Conservation (phyloP, 768 basidiomycete genomes). For the Mycena kentingensis region DNA sequence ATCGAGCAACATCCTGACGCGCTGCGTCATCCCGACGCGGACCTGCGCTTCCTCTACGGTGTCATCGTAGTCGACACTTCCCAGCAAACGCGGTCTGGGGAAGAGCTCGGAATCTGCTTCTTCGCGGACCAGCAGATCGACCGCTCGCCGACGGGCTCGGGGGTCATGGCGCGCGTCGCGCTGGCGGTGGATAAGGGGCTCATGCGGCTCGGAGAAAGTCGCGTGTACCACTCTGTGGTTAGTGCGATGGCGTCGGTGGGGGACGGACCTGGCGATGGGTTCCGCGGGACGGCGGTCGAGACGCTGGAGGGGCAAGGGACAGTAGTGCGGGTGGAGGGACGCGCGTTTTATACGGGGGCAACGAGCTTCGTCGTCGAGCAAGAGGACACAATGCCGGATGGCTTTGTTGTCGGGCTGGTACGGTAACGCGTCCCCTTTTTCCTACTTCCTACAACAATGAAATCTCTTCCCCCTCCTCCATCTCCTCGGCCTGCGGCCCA, state of each 20-base stretch:
- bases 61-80: constrained; percentile 40
- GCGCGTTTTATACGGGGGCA: constrained; percentile 35
- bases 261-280: constrained; percentile 25
- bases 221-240: constrained; percentile 38
- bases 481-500: too few relatives aligned
- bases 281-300: constrained; percentile 29
- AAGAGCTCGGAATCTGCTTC: constrained; percentile 34
- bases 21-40: constrained; percentile 35
- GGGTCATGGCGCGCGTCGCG: constrained; percentile 41
- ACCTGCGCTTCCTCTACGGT: constrained; percentile 40
- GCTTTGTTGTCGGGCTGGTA: constrained; percentile 13
- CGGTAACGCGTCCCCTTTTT: too few relatives aligned
- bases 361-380: constrained; percentile 22
- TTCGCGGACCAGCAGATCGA: constrained; percentile 43
- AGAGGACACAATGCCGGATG: constrained; percentile 15
- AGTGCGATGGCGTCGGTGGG: too few relatives aligned
- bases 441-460: too few relatives aligned
- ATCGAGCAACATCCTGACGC: constrained; percentile 25
- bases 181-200: constrained; percentile 35
- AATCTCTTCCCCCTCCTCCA: too few relatives aligned
- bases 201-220: constrained; percentile 29
- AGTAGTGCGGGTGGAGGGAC: constrained; percentile 34
- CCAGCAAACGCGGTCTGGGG: constrained; percentile 5
- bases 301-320: constrained; percentile 13
- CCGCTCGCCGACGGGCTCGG: constrained; percentile 42